Conservation (phyloP, 1,284 basidiomycete genomes). For the Ceratobasidium sp. region DNA sequence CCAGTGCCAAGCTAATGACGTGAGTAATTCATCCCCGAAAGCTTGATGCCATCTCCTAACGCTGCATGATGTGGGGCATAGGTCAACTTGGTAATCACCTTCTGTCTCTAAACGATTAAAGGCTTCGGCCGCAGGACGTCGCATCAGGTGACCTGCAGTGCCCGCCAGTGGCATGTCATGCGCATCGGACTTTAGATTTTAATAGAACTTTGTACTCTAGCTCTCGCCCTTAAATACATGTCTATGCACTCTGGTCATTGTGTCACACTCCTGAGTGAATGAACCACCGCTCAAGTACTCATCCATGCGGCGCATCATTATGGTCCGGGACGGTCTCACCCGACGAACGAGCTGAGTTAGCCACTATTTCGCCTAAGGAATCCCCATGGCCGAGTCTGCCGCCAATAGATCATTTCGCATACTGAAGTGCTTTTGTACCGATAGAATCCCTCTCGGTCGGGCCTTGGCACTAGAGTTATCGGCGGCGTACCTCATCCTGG, state of each 20-base stretch:
- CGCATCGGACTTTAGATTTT: too few relatives aligned
- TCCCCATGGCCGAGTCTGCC: neutral
- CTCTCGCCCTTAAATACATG: too few relatives aligned
- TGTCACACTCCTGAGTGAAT: too few relatives aligned
- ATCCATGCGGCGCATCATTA: neutral
- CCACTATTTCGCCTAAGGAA: neutral
- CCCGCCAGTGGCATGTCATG: too few relatives aligned
- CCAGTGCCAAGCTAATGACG: too few relatives aligned
- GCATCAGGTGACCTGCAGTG: neutral
- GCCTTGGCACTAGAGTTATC: neutral
- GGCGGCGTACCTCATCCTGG: too few relatives aligned
- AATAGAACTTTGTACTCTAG: too few relatives aligned
- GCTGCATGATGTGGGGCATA: constrained; percentile 6
- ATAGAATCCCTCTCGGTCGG: neutral
- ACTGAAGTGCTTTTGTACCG: neutral
- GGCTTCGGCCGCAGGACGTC: neutral
- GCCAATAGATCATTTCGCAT: neutral
- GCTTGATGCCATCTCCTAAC: neutral
- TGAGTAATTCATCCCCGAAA: constrained; percentile 57
- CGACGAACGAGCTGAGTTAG: neutral
- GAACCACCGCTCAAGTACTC: neutral
- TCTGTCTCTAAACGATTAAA: constrained; percentile 43
- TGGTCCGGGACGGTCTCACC: neutral
- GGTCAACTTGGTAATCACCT: constrained; percentile 50
- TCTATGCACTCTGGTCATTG: too few relatives aligned